Conservation (phyloP, 495 filamentous ascomycete species). For the Aspergillus ellipticus region DNA sequence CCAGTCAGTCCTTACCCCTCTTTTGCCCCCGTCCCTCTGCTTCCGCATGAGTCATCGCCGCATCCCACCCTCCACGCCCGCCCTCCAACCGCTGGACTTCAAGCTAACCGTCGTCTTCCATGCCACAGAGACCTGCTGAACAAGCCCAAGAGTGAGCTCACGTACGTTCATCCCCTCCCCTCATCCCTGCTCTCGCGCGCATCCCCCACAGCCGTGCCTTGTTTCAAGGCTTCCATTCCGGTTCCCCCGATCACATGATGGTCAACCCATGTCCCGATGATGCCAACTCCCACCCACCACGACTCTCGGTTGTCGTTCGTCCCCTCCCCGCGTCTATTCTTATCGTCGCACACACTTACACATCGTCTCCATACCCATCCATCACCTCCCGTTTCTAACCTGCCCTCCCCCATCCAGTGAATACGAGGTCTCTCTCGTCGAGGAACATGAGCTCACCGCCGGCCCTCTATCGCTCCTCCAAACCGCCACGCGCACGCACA, state of each 20-base stretch:
- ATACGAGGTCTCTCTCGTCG: slow-evolving; percentile 80
- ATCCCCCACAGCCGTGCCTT: background rate
- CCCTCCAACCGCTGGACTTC: slow-evolving; percentile 10
- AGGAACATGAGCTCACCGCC: slow-evolving; percentile 65
- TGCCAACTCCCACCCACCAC: background rate
- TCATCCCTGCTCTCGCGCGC: background rate
- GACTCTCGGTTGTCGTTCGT: background rate
- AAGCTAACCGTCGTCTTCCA: slow-evolving; percentile 24
- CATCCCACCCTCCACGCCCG: background rate
- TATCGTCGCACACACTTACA: background rate
- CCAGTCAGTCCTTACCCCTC: slow-evolving; percentile 57
- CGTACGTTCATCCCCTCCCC: slow-evolving; percentile 43
- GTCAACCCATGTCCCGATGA: background rate
- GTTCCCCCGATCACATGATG: slow-evolving; percentile 5
- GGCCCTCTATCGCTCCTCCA: slow-evolving; percentile 89
- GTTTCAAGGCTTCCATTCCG: background rate
- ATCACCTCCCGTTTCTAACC: background rate
- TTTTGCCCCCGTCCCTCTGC: slow-evolving; percentile 12
- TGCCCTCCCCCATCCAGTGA: slow-evolving; percentile 50
- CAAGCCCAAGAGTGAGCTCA: slow-evolving; percentile 77
- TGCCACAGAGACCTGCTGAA: slow-evolving; percentile 67
- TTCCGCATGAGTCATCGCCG: slow-evolving; percentile 14
- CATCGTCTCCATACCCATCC: background rate
- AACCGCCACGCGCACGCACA: slow-evolving; percentile 81
- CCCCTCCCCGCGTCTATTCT: background rate